These are phyloP conservation scores for Wallacemonas collosoma DNA, from an alignment of 208 protist species.

Conservation along the genomic window DNA sequence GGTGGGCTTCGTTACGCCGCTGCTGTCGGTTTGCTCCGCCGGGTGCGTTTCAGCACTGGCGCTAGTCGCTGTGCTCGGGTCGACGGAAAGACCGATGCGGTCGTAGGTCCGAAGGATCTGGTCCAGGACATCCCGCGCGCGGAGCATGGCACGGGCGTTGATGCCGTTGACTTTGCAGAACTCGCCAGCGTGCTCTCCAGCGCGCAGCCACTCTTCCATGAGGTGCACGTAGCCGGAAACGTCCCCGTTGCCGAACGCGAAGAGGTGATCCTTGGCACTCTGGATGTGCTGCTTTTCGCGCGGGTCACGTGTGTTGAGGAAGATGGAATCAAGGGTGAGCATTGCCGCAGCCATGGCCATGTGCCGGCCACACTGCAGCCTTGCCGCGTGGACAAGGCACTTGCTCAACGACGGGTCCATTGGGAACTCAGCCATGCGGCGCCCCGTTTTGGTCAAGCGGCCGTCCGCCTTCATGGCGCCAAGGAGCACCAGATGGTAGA, in stretches of 20 bases:
- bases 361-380: slow-evolving; percentile 80
- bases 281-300: slow-evolving; percentile 62
- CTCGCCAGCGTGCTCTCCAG: slow-evolving; percentile 58
- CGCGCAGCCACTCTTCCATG: slow-evolving; percentile 86
- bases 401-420: slow-evolving; percentile 98
- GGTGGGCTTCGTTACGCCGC: background rate
- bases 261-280: slow-evolving; percentile 76
- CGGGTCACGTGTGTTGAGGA: slow-evolving; percentile 94
- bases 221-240: slow-evolving; percentile 80
- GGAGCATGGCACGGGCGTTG: slow-evolving; percentile 65
- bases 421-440: slow-evolving; percentile 99
- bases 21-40: slow-evolving; percentile 18
- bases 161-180: slow-evolving; percentile 83
- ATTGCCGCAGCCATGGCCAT: slow-evolving; percentile 91
- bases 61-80: background rate
- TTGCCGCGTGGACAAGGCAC: slow-evolving; percentile 76
- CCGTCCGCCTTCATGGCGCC: slow-evolving; percentile 98
- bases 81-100: slow-evolving; percentile 72
- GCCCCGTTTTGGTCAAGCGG: slow-evolving; percentile 94
- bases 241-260: slow-evolving; percentile 84
- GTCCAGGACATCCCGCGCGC: slow-evolving; percentile 84
- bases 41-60: slow-evolving; percentile 5
- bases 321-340: slow-evolving; percentile 95
- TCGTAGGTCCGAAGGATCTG: slow-evolving; percentile 86
- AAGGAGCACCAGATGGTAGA: slow-evolving; percentile 98